Conservation (phyloP, 1,284 basidiomycete genomes). For the Sporisorium reilianum region DNA sequence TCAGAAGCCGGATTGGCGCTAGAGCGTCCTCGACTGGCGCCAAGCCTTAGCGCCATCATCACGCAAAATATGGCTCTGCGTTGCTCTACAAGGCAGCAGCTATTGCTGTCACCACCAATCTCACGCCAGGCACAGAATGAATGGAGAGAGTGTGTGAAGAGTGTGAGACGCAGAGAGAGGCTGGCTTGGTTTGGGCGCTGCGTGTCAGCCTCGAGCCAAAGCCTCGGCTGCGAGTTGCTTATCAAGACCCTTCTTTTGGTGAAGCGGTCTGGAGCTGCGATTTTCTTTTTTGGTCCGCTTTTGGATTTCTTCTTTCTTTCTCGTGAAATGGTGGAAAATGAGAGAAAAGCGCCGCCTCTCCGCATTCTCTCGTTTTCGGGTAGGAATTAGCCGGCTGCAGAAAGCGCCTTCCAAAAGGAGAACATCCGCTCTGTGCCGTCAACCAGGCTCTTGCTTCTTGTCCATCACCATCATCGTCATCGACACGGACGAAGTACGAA, state of each 20-base stretch:
- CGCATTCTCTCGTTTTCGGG: neutral
- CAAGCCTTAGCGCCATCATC: no score
- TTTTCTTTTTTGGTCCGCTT: neutral
- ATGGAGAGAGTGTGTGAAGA: no score
- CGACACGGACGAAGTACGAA: neutral
- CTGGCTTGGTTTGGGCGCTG: no score
- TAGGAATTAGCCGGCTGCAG: neutral
- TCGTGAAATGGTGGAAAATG: neutral
- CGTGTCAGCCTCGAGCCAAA: neutral
- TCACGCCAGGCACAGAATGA: no score
- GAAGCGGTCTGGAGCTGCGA: neutral
- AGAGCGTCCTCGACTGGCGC: no score
- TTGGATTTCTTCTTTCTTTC: neutral
- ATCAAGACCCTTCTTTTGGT: neutral
- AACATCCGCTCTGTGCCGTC: neutral
- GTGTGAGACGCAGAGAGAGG: no score
- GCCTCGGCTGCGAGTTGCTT: neutral
- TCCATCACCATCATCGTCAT: neutral
- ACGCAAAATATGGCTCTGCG: no score
- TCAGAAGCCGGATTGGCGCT: no score
- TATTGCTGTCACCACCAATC: no score
- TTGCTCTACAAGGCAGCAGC: no score
- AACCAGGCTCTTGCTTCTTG: neutral
- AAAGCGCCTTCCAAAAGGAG: neutral
- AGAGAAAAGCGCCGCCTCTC: neutral